A percentile compares a stretch with the other conserved stretches of the same genome.
Evolutionary conservation across 23 red algal species (phyloP).

Genomic region (Gracilaria caudata): DNA sequence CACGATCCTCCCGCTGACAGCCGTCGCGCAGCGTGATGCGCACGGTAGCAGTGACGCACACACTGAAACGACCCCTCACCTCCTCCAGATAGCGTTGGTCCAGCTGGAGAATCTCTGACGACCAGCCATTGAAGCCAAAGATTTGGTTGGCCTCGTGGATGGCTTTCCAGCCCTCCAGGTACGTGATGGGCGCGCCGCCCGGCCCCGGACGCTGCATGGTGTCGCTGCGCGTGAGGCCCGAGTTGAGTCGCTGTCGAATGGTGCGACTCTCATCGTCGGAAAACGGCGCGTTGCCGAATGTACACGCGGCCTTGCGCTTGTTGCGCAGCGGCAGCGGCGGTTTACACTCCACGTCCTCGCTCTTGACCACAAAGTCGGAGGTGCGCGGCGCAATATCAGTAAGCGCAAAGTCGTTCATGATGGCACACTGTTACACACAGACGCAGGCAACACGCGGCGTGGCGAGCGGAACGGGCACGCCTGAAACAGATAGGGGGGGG

Average conservation of each 20-base stretch:
- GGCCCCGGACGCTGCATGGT: slow-evolving; percentile 75
- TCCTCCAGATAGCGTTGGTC: slow-evolving; percentile 71
- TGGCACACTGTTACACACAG: too few species aligned
- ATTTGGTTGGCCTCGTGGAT: slow-evolving; percentile 88
- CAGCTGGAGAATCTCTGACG: slow-evolving; percentile 61
- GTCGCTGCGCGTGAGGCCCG: slow-evolving; percentile 52
- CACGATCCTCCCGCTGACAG: slow-evolving; percentile 69
- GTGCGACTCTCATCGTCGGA: slow-evolving; percentile 17
- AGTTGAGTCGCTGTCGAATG: slow-evolving; percentile 52
- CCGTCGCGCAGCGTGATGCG: slow-evolving; percentile 81
- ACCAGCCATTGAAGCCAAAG: slow-evolving; percentile 94
- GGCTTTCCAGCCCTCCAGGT: slow-evolving; percentile 84
- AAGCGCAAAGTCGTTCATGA: slow-evolving; percentile 13
- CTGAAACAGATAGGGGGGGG: too few species aligned
- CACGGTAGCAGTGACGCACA: slow-evolving; percentile 68
- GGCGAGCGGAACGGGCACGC: too few species aligned
- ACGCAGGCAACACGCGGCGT: too few species aligned
- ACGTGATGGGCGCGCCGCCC: slow-evolving; percentile 64
- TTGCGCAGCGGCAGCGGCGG: not conserved
- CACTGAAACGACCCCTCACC: slow-evolving; percentile 53
- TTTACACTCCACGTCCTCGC: not conserved
- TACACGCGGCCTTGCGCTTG: slow-evolving; percentile 6
- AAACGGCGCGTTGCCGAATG: slow-evolving; percentile 42
- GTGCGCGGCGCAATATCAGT: not conserved
- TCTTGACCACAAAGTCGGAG: not conserved